Percentiles rank a stretch among this genome's conserved stretches.
Evolutionary conservation across 2,329 filamentous ascomycete species (phyloP).

Genomic region (Ophiocordyceps camponoti-leonardi): DNA sequence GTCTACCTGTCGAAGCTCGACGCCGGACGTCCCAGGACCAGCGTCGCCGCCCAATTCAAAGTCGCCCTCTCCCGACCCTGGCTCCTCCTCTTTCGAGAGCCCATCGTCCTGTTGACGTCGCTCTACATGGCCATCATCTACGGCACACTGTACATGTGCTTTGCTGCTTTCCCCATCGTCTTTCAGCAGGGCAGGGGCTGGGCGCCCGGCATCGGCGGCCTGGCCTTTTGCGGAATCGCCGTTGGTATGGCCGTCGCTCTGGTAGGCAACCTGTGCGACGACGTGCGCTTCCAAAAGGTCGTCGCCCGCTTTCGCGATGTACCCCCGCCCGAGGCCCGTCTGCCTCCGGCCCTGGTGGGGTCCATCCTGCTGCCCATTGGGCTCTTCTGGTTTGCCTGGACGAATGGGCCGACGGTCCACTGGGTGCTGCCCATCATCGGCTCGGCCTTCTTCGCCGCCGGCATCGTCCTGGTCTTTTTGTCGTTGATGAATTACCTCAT

Average conservation of each 20-base stretch:
- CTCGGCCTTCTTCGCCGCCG: constrained; percentile 33
- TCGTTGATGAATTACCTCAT: constrained; percentile 49
- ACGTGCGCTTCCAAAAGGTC: constrained; percentile 31
- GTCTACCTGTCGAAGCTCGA: constrained; percentile 34
- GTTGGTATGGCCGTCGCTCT: constrained; percentile 45
- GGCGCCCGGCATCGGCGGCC: constrained; percentile 37
- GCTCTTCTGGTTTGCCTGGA: constrained; percentile 52
- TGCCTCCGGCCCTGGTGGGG: constrained; percentile 43
- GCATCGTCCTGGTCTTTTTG: constrained; percentile 48
- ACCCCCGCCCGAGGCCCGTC: constrained; percentile 44
- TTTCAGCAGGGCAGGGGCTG: constrained; percentile 41
- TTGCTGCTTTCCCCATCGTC: constrained; percentile 41
- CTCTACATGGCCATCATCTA: constrained; percentile 47
- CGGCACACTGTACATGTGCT: constrained; percentile 36
- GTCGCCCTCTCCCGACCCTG: constrained; percentile 44
- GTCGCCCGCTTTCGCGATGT: constrained; percentile 31
- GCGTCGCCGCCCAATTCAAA: constrained; percentile 31
- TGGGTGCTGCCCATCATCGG: constrained; percentile 33
- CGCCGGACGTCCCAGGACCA: constrained; percentile 21
- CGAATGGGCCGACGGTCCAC: constrained; percentile 35
- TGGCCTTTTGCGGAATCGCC: constrained; percentile 47
- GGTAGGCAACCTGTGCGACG: constrained; percentile 31
- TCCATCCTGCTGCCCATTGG: constrained; percentile 39
- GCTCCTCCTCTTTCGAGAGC: constrained; percentile 47
- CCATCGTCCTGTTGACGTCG: constrained; percentile 45